Evolutionary conservation across 2,329 filamentous ascomycete species (phyloP).

Genomic region (Arthroderma sp.): DNA sequence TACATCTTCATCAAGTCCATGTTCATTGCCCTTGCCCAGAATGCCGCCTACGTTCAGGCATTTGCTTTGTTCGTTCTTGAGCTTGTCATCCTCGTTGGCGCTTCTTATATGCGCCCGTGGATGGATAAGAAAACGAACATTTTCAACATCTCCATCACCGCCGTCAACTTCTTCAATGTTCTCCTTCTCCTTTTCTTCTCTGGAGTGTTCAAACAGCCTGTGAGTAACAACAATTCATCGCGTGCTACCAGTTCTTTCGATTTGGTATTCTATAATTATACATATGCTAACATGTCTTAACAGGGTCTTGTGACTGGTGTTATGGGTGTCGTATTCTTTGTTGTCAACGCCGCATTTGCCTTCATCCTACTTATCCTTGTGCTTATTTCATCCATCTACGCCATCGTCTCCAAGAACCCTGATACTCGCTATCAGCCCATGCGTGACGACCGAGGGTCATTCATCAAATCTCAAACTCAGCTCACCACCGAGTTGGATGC

Average conservation of each 20-base stretch:
- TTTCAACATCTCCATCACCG: conserved; percentile 87
- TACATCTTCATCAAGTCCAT: conserved; percentile 81
- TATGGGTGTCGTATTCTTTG: conserved; percentile 78
- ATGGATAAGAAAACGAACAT: conserved; percentile 98
- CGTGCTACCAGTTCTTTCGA: not conserved
- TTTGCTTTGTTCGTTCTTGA: conserved; percentile 75
- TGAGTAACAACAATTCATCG: conserved; percentile 25
- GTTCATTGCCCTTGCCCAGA: conserved; percentile 73
- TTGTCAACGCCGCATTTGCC: conserved; percentile 73
- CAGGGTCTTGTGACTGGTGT: conserved; percentile 68
- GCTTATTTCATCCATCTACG: conserved; percentile 61
- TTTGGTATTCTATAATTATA: conserved; percentile 11
- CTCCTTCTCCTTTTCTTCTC: conserved; percentile 86
- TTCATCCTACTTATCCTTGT: conserved; percentile 73
- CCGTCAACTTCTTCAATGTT: conserved; percentile 79
- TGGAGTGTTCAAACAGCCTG: conserved; percentile 69
- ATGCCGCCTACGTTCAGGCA: conserved; percentile 57
- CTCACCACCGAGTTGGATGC: conserved; percentile 81
- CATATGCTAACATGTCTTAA: conserved; percentile 5
- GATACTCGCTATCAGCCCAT: conserved; percentile 92
- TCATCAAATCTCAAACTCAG: conserved; percentile 91
- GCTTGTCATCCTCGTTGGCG: conserved; percentile 59
- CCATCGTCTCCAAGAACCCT: conserved; percentile 82
- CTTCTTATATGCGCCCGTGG: conserved; percentile 75
- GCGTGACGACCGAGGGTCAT: conserved; percentile 88